Evolutionary conservation across 371 early-diverging fungal species (phyloP), one percentile per base, ranked within the genome.

Genomic region (Fennellomyces sp.): DNA sequence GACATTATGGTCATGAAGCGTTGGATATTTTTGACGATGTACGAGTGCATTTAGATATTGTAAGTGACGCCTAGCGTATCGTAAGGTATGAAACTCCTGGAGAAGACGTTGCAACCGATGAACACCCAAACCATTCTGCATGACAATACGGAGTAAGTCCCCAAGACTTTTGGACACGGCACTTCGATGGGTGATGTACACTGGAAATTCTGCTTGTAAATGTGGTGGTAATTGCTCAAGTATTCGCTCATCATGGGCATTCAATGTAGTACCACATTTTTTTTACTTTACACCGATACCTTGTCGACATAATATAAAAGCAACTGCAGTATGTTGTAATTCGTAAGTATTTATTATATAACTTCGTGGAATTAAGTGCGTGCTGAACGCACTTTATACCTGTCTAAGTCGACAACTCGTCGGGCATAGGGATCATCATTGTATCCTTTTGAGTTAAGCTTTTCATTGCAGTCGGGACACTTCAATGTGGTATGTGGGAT

Each of bases 241-340:
- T 0, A 60, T 11, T 13, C 31, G 28, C 2, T 51, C 36, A 13
- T 52, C 52, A 28, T 38, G 21, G 4, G 30, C 52, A 54, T 55
- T 53, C n/a, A 28, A 10, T 11, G 60, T 19, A 23, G 28, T 19
- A 26, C 2, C 28, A 52, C 65, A 65, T 7, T 19, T 23, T 11
- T 17, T 5, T n/a, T 17, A 35, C 21, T 33, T n/a, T n/a, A 30
- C 55, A 58, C 28, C 38, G 3, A 19, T 61, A 61, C 29, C 54
- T 19, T n/a, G 54, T 27, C 19, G 65, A 65, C 49, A 57, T 65
- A 38, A 60, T 47, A 49, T 65, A 65, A 21, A 58, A 65, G 23
- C 61, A 58, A 7, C 58, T 61, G 15, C 12, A 36, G 5, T 17
- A 2, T n/a, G n/a, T n/a, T n/a, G n/a, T n/a, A n/a, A n/a, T n/a